A percentile compares a stretch with the other conserved stretches of the same genome.
These are phyloP conservation scores for Cercospora brassicicola DNA, from an alignment of 2,329 filamentous ascomycete species.

Conservation along the genomic window DNA sequence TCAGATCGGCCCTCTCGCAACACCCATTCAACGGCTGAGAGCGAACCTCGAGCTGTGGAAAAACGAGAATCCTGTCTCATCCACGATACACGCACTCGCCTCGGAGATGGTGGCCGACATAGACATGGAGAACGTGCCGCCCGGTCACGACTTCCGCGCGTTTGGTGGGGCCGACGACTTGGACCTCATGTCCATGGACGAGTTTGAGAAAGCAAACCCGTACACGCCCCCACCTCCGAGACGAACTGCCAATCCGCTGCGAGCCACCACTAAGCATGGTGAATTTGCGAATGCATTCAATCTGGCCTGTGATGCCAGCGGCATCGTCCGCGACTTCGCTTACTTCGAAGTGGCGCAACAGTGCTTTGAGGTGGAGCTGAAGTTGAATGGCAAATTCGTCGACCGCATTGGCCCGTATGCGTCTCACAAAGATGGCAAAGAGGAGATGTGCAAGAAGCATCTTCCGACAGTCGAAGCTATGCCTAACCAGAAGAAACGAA, in stretches of 20 bases:
- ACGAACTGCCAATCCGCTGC: constrained; percentile 5
- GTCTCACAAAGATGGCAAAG: constrained; percentile 48
- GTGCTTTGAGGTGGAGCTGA: constrained; percentile 22
- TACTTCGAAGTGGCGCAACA: constrained; percentile 18
- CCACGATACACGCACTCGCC: background rate
- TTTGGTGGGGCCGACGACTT: background rate
- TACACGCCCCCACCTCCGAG: constrained; percentile 23
- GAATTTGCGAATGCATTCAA: constrained; percentile 20
- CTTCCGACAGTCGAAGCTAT: constrained; percentile 3
- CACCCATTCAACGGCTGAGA: background rate
- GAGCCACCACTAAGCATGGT: constrained; percentile 15
- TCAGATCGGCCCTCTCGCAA: background rate
- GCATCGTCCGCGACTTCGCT: constrained; percentile 19
- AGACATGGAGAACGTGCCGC: constrained; percentile 10
- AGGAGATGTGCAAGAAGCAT: constrained; percentile 39
- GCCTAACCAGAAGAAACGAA: constrained; percentile 30
- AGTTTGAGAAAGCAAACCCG: constrained; percentile 28
- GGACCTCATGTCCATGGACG: constrained; percentile 26
- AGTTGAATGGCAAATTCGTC: constrained; percentile 18
- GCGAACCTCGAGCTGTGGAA: constrained; percentile 6
- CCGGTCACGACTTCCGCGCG: constrained; percentile 7
- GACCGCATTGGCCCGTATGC: constrained; percentile 34
- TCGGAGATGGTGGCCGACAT: constrained; percentile 3
- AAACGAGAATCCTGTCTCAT: background rate
- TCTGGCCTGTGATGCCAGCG: constrained; percentile 23